Evolutionary conservation across 495 filamentous ascomycete species (phyloP).

Genomic region (Cercophora scortea): DNA sequence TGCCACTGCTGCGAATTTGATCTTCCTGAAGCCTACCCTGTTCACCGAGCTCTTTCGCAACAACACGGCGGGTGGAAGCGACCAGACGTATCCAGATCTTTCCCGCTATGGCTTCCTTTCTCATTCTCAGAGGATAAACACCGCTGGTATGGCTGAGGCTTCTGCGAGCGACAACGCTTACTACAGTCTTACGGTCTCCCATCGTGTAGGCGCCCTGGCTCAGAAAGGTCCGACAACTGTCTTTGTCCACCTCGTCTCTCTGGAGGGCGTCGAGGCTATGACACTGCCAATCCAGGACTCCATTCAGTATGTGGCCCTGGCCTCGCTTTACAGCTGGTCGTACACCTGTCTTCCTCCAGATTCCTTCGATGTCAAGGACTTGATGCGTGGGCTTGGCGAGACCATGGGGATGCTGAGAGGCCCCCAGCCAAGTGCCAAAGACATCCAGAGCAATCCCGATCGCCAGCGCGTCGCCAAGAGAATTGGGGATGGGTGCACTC

Average conservation of each 20-base stretch:
- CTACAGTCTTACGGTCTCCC: constrained; percentile 29
- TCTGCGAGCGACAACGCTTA: constrained; percentile 19
- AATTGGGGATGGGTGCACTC: constrained; percentile 28
- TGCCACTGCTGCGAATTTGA: too few relatives aligned
- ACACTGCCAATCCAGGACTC: too few relatives aligned
- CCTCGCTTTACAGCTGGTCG: constrained; percentile 34
- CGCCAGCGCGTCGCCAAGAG: too few relatives aligned
- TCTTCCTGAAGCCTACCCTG: too few relatives aligned
- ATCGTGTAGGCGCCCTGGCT: constrained; percentile 23
- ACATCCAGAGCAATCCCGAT: too few relatives aligned
- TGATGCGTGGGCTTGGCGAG: too few relatives aligned
- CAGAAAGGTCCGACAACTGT: constrained; percentile 9
- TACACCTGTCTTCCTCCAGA: constrained; percentile 33
- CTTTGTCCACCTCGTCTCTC: constrained; percentile 29
- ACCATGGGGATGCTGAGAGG: too few relatives aligned
- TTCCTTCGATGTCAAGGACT: constrained; percentile 22
- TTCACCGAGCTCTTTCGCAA: too few relatives aligned
- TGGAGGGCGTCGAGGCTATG: constrained; percentile 17
- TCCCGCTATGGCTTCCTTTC: constrained; percentile 25
- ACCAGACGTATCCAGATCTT: background rate
- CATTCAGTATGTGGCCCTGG: too few relatives aligned
- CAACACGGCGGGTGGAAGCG: too few relatives aligned
- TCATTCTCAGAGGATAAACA: constrained; percentile 38
- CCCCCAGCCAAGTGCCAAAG: too few relatives aligned
- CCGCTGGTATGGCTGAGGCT: constrained; percentile 20